These are phyloP conservation scores for Mycena rosella DNA, from an alignment of 768 basidiomycete species.

Conservation along the genomic window DNA sequence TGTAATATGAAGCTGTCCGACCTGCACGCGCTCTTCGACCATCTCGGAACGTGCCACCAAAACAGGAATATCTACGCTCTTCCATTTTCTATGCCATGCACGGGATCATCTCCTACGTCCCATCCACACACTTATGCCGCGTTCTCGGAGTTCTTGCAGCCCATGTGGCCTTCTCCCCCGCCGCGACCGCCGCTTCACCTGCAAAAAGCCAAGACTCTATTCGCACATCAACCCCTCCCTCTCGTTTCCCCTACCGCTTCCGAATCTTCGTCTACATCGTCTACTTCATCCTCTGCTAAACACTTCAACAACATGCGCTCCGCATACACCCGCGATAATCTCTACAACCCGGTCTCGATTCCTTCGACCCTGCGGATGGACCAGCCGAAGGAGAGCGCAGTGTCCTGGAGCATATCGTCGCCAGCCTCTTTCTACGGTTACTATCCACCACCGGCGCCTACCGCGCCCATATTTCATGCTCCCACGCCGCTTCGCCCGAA, in stretches of 20 bases:
- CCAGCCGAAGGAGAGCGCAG: neutral
- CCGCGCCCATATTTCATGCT: neutral
- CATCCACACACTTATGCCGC: neutral
- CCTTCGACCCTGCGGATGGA: constrained; percentile 16
- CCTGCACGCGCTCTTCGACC: constrained; percentile 29
- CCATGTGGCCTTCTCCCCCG: neutral
- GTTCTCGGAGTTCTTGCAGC: constrained; percentile 13
- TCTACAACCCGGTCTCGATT: constrained; percentile 11
- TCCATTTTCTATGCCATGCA: neutral
- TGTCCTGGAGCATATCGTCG: neutral
- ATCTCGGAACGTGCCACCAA: constrained; percentile 21
- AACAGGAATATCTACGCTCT: constrained; percentile 4
- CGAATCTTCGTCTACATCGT: neutral
- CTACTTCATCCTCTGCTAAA: neutral
- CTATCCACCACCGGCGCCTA: neutral
- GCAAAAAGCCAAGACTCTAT: constrained; percentile 6
- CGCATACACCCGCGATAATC: constrained; percentile 6
- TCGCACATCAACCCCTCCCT: constrained; percentile 14
- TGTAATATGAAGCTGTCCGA: constrained; percentile 23
- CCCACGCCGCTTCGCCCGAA: neutral
- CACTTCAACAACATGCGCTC: neutral
- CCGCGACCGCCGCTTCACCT: neutral
- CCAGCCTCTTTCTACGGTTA: constrained; percentile 2
- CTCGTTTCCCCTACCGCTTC: constrained; percentile 11
- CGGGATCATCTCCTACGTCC: neutral